Conservation (phyloP, 331 rosid species). For the Stylosanthes scabra region DNA sequence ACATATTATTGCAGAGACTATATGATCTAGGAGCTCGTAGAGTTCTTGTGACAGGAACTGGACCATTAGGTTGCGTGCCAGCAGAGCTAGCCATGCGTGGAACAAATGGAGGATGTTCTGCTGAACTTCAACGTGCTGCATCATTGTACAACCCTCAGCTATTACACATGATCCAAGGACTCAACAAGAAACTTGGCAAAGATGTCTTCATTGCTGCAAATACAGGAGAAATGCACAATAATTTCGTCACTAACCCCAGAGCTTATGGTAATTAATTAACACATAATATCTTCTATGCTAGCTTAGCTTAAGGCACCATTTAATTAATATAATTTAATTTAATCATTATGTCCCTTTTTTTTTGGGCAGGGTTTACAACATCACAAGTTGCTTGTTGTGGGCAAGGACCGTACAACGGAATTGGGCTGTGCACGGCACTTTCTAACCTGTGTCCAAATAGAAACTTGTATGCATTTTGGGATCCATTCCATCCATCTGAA, state of each 20-base stretch:
- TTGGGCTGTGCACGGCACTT: conserved; percentile 70
- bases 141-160: conserved; percentile 70
- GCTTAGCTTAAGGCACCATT: neutral
- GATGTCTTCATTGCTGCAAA: conserved; percentile 65
- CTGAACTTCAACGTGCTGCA: conserved; percentile 69
- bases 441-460: conserved; percentile 78
- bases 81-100: conserved; percentile 71
- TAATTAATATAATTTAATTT: neutral
- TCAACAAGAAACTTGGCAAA: conserved; percentile 57
- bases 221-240: conserved; percentile 44
- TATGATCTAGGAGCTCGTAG: conserved; percentile 70
- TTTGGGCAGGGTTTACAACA: conserved; percentile 61
- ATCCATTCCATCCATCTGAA: conserved; percentile 81
- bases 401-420: conserved; percentile 90
- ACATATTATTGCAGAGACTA: conserved; percentile 49
- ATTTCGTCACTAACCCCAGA: conserved; percentile 59
- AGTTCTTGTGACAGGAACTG: conserved; percentile 79
- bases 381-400: conserved; percentile 86
- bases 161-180: conserved; percentile 48
- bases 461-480: conserved; percentile 78
- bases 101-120: conserved; percentile 57
- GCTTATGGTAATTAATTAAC: conserved; percentile 45
- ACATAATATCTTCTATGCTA: neutral
- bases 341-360: neutral
- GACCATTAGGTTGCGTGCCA: conserved; percentile 82